Base-by-base conservation (phyloP, 257 asterid genomes). In the Forsythia viridissima region DNA sequence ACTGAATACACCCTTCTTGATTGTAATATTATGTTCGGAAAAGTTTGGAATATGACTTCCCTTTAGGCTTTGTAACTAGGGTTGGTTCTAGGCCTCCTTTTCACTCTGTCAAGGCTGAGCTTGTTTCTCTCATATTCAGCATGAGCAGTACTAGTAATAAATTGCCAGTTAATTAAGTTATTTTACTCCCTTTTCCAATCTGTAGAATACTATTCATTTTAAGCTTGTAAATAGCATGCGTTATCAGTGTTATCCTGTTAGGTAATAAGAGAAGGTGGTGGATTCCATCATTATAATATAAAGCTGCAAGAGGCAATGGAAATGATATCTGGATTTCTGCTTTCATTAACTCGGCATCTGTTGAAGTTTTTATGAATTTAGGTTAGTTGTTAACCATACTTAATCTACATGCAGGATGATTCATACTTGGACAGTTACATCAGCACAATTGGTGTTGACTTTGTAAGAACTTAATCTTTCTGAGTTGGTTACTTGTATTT, bases 361-460 rank as follows among this genome's bases (percentile, higher is more conserved):
- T 8, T 15, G 61, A 24, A 0, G 18, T 21, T 9, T 24, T 44
- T 6, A 21, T 24, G 46, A 48, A 63, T 16, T 21, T 43, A 24
- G 36, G 46, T 21, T 34, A n/a, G 59, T 24, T 38, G 18, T 15
- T 43, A 65, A 76, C 36, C 34, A 43, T 12, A 21, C 10, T 63
- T 52, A 7, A 70, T 76, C 39, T 74, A 40, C 16, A 69, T 65
- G 76, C 83, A 89, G 92, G 93, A 89, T 63, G 93, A 89, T 80
- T 84, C 92, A 13, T 89, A 89, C 77, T 80, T 88, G 69, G 93
- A 89, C 74, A 89, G 93, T 75, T 88, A 89, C 71, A 88, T 89
- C 59, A 88, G 93, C 88, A 89, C 93, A 80, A 87, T 89, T 74
- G 93, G 91, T 76, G 92, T 89, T 71, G 91, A 89, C 80, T 88